These are phyloP conservation scores for Aspergillus diversus DNA, from an alignment of 495 filamentous ascomycete genomes.

Conservation along the genomic window DNA sequence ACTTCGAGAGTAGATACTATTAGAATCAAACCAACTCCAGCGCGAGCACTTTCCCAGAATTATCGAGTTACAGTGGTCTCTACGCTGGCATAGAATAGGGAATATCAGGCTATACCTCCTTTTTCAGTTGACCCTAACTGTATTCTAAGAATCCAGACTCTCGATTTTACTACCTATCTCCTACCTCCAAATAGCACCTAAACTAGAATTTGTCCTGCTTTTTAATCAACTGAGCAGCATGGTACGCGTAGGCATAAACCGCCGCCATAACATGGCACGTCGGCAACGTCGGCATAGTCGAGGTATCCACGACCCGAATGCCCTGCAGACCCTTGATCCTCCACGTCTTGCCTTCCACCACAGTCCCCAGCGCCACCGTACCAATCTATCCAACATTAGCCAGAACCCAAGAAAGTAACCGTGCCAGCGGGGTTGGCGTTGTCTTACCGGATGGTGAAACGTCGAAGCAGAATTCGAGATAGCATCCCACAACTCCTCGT, in stretches of 20 bases:
- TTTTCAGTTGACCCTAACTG: too few relatives aligned
- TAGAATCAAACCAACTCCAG: too few relatives aligned
- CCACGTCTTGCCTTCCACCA: neutral
- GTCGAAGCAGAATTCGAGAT: neutral
- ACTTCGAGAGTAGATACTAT: too few relatives aligned
- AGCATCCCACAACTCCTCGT: slow-evolving; percentile 1
- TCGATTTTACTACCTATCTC: neutral
- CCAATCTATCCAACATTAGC: neutral
- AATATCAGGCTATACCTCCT: too few relatives aligned
- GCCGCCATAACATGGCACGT: neutral
- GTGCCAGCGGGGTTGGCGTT: too few relatives aligned
- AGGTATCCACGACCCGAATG: neutral
- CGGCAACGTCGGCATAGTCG: neutral
- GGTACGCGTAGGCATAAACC: neutral
- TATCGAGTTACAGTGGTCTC: too few relatives aligned
- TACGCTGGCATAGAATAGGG: neutral
- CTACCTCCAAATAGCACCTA: neutral
- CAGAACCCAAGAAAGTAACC: neutral
- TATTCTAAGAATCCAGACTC: too few relatives aligned
- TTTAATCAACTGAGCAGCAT: neutral
- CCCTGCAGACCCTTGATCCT: neutral
- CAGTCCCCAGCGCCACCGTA: neutral
- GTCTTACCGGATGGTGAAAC: neutral
- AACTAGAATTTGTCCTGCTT: neutral
- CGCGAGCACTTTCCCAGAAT: too few relatives aligned